Conservation (phyloP, 2,329 filamentous ascomycete genomes). For the Orbilia ellipsospora region DNA sequence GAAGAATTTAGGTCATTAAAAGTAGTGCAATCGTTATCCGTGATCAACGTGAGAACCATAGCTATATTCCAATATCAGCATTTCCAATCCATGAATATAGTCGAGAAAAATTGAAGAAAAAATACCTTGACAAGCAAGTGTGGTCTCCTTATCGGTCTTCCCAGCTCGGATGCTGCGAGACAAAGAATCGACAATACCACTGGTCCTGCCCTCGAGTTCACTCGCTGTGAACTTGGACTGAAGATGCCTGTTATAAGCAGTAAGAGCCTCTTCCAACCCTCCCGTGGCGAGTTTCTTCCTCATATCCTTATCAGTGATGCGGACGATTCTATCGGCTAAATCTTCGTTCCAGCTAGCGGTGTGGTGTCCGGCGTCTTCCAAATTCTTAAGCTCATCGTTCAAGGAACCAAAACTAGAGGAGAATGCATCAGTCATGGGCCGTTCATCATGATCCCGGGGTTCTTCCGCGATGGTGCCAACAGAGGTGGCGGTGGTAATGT, state of each 20-base stretch:
- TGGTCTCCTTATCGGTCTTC: constrained; percentile 74
- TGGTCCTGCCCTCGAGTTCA: constrained; percentile 70
- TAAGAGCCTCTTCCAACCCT: constrained; percentile 74
- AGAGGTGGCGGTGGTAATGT: constrained; percentile 55
- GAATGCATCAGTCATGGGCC: constrained; percentile 63
- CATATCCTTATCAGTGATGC: constrained; percentile 70
- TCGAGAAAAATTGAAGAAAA: not conserved
- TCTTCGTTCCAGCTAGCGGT: constrained; percentile 69
- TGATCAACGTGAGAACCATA: constrained; percentile 76
- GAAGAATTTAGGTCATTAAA: constrained; percentile 72
- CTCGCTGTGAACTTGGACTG: constrained; percentile 75
- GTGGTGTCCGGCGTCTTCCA: constrained; percentile 65
- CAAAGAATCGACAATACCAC: constrained; percentile 74
- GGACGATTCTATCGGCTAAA: constrained; percentile 74
- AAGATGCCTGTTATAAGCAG: constrained; percentile 72
- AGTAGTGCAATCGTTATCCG: constrained; percentile 72
- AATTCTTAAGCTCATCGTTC: constrained; percentile 72
- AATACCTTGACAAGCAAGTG: constrained; percentile 73
- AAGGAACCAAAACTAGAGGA: constrained; percentile 71
- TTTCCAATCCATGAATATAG: not conserved
- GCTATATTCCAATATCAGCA: constrained; percentile 62
- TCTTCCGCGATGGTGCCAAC: constrained; percentile 60
- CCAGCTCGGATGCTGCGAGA: constrained; percentile 77
- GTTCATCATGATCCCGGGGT: constrained; percentile 64
- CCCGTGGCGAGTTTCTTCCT: constrained; percentile 81